phyloP scores from a whole-genome alignment of 148 eudicot species.

The Gaultheria prostrata region DNA sequence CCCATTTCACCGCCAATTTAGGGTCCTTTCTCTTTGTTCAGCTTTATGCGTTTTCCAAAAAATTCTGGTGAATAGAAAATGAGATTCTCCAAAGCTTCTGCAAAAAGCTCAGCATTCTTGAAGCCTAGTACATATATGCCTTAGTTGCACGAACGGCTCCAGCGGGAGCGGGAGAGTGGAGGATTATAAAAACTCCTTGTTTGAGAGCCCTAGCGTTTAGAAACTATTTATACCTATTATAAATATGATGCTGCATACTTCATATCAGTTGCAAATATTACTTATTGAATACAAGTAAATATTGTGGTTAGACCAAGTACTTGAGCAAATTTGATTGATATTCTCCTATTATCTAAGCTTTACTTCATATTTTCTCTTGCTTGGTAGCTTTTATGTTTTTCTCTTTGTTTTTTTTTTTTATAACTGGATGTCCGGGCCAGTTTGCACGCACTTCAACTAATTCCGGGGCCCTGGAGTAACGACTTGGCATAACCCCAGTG shows the following conservation, averaged over 20 bases:
- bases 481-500: no score
- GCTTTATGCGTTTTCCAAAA: neutral
- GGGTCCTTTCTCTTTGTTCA: neutral
- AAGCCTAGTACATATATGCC: neutral
- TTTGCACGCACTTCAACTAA: no score
- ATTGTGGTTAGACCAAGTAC: neutral
- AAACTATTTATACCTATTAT: neutral
- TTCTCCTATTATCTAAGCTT: neutral
- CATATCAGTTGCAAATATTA: neutral
- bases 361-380: neutral
- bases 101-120: neutral
- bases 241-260: neutral
- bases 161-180: neutral
- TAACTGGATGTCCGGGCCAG: no score
- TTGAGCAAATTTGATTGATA: neutral
- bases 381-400: neutral
- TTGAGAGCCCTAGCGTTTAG: neutral
- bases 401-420: no score
- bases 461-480: no score
- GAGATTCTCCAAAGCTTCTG: neutral
- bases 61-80: neutral
- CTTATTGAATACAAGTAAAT: neutral
- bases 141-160: neutral
- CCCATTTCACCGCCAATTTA: neutral
- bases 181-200: neutral